Evolutionary conservation across 352 stramenopile genomes (phyloP).

Genomic region (Globisporangium viniferum): DNA sequence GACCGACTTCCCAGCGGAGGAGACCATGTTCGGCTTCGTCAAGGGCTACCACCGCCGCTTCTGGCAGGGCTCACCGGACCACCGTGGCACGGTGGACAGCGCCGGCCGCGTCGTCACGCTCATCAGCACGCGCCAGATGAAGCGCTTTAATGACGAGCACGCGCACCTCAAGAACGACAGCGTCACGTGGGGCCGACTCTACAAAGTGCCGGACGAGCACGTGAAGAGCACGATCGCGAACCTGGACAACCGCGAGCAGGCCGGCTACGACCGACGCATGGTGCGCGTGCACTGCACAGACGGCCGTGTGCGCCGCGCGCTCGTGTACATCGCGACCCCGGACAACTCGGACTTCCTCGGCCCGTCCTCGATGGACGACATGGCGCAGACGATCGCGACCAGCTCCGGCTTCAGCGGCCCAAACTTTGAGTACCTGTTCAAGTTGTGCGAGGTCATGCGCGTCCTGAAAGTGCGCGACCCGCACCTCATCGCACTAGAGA

Average conservation of each 20-base stretch:
- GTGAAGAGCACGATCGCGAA: constrained; percentile 67
- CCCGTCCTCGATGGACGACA: constrained; percentile 59
- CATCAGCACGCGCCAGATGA: constrained; percentile 77
- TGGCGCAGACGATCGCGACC: constrained; percentile 79
- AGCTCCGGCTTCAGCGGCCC: constrained; percentile 67
- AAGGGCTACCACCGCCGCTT: constrained; percentile 86
- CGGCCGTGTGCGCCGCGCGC: constrained; percentile 53
- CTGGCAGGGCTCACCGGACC: constrained; percentile 87
- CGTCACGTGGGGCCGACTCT: constrained; percentile 86
- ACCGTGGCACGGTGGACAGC: constrained; percentile 72
- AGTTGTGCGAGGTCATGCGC: constrained; percentile 81
- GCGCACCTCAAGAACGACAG: constrained; percentile 54
- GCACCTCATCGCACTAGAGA: constrained; percentile 73
- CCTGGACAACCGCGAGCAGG: constrained; percentile 78
- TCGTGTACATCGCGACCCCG: constrained; percentile 85
- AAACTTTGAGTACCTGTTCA: constrained; percentile 87
- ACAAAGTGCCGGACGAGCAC: constrained; percentile 80
- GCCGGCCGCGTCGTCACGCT: constrained; percentile 86
- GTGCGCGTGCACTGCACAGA: constrained; percentile 81
- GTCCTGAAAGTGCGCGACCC: constrained; percentile 68
- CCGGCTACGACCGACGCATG: constrained; percentile 78
- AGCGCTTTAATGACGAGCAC: constrained; percentile 68
- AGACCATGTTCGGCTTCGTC: constrained; percentile 50
- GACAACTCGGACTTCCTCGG: constrained; percentile 84
- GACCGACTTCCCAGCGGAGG: constrained; percentile 30